Evolutionary conservation across 31 red algal species (phyloP).

Genomic region (Endocladia muricata): DNA sequence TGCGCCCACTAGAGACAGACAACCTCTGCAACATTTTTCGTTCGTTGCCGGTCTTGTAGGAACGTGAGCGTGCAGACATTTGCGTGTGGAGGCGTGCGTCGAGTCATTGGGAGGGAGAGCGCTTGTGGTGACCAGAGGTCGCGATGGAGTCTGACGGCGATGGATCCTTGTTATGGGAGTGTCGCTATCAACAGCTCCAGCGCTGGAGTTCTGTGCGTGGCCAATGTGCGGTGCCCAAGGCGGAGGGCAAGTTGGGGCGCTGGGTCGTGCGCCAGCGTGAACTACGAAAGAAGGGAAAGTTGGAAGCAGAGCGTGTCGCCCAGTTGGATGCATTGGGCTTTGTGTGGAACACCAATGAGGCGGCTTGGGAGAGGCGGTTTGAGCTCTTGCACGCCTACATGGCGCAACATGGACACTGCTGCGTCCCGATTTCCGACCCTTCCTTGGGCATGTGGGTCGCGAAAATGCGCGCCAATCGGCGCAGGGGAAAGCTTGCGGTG

Average conservation of each 20-base stretch:
- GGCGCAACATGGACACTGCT: slow-evolving; percentile 18
- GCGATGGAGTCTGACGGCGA: slow-evolving; percentile 25
- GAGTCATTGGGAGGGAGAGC: too few relatives aligned
- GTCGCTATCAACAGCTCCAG: slow-evolving; percentile 25
- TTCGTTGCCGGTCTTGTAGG: too few relatives aligned
- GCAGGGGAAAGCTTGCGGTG: slow-evolving; percentile 27
- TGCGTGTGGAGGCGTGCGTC: too few relatives aligned
- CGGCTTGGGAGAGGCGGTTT: slow-evolving; percentile 41
- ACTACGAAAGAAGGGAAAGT: slow-evolving; percentile 44
- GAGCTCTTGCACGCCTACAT: slow-evolving; percentile 14
- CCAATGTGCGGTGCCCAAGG: slow-evolving; percentile 53
- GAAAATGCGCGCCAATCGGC: slow-evolving; percentile 38
- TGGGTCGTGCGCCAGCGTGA: slow-evolving; percentile 61
- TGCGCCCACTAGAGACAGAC: too few relatives aligned
- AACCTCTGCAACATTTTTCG: too few relatives aligned
- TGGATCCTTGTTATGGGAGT: slow-evolving; percentile 16
- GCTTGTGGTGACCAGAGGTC: too few relatives aligned
- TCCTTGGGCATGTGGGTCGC: slow-evolving; percentile 56
- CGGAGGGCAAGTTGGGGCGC: slow-evolving; percentile 39
- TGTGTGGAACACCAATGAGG: slow-evolving; percentile 68
- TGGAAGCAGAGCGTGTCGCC: slow-evolving; percentile 15
- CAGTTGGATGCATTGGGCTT: slow-evolving; percentile 34
- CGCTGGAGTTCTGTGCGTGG: slow-evolving; percentile 18
- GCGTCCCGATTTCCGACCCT: slow-evolving; percentile 47
- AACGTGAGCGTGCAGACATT: too few relatives aligned